Conservation (phyloP, 2,329 filamentous ascomycete genomes). For the Cryphonectria carpinicola region DNA sequence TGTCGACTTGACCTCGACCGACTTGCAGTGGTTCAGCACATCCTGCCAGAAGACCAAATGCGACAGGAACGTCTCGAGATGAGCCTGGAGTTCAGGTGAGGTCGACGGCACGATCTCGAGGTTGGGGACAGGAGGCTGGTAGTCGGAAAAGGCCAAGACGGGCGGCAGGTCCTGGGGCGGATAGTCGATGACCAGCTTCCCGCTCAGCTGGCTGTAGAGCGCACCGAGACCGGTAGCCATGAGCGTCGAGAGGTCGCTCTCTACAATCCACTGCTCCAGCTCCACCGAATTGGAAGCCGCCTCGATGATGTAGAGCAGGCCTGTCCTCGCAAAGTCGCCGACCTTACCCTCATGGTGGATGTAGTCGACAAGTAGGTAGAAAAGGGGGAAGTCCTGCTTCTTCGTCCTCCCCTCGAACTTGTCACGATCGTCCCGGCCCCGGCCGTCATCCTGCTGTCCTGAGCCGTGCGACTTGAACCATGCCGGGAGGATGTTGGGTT, state of each 20-base stretch:
- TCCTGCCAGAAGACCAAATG: constrained; percentile 98
- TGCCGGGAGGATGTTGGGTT: constrained; percentile 82
- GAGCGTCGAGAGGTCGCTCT: constrained; percentile 92
- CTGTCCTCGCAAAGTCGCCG: constrained; percentile 94
- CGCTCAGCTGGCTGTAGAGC: constrained; percentile 67
- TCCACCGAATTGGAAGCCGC: constrained; percentile 80
- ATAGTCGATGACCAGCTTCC: constrained; percentile 82
- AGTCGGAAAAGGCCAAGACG: constrained; percentile 87
- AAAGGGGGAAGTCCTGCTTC: constrained; percentile 91
- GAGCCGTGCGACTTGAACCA: constrained; percentile 77
- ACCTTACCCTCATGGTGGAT: constrained; percentile 94
- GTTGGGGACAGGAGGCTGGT: constrained; percentile 71
- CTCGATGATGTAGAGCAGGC: constrained; percentile 93
- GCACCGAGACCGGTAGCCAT: constrained; percentile 96
- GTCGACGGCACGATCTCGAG: constrained; percentile 75
- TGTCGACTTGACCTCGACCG: constrained; percentile 87
- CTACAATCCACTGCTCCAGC: constrained; percentile 94
- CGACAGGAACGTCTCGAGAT: constrained; percentile 91
- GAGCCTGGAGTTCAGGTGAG: constrained; percentile 76
- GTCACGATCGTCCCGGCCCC: constrained; percentile 54
- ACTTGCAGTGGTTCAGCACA: constrained; percentile 92
- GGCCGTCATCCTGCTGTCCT: constrained; percentile 41
- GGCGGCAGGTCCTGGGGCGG: constrained; percentile 76
- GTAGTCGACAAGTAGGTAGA: constrained; percentile 94
- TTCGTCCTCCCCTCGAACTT: constrained; percentile 84